These are phyloP conservation scores for Epithemia pelagica DNA, from an alignment of 108 stramenopile species.

Conservation along the genomic window DNA sequence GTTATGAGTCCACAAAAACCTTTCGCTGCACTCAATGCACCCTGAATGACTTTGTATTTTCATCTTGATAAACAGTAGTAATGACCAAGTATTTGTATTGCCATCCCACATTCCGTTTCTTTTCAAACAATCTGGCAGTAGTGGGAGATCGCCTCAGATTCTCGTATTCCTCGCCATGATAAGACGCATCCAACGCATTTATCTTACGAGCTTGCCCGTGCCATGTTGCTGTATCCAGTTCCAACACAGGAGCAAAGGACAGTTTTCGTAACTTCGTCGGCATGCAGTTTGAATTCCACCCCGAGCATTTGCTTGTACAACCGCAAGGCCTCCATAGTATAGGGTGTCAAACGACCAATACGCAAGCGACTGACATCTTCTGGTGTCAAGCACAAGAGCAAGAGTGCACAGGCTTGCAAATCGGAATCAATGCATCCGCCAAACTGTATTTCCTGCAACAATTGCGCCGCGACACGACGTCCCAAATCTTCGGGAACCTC, in stretches of 20 bases:
- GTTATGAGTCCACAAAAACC: no score
- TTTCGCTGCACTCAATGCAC: no score
- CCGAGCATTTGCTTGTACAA: slow-evolving; percentile 76
- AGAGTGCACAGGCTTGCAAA: slow-evolving; percentile 77
- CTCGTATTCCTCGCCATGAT: no score
- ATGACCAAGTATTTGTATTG: no score
- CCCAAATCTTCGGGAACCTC: slow-evolving; percentile 95
- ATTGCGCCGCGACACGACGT: slow-evolving; percentile 60
- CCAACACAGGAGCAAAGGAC: slow-evolving; percentile 84
- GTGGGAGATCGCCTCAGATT: no score
- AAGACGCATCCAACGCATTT: no score
- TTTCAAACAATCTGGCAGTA: no score
- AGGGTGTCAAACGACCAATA: slow-evolving; percentile 66
- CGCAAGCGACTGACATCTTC: slow-evolving; percentile 92
- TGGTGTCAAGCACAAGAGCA: slow-evolving; percentile 94
- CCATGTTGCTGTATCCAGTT: slow-evolving; percentile 83
- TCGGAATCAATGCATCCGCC: slow-evolving; percentile 95
- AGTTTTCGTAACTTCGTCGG: slow-evolving; percentile 62
- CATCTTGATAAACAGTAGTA: no score
- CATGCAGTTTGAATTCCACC: slow-evolving; percentile 78
- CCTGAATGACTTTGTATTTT: no score
- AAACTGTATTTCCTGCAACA: slow-evolving; percentile 85
- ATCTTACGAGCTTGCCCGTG: slow-evolving; percentile 67
- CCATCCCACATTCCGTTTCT: no score
- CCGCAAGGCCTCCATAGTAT: slow-evolving; percentile 74